Evolutionary conservation across 176 grass and related monocot genomes (phyloP), one percentile per base, ranked within the genome.

Genomic region (Otatea glauca): DNA sequence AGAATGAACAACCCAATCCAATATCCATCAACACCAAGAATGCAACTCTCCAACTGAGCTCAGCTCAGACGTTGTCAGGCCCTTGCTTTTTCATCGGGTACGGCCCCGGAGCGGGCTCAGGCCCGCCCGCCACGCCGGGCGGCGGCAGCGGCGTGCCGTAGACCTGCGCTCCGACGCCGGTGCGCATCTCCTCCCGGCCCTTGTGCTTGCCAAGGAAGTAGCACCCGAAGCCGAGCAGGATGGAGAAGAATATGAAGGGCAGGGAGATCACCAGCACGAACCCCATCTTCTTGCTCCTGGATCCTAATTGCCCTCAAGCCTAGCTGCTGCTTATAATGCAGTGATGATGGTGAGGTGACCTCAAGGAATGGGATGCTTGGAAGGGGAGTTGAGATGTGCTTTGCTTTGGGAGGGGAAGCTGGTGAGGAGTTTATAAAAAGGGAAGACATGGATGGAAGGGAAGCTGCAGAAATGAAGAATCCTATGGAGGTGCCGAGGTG

Each of bases 151-250:
- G 94, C 38, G 81, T 68, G 61, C 94, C 87, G 47, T 91, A 96
- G 18, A 91, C 47, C 85, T 93, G 94, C 9, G 89, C 85, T 9
- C 86, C 87, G 5, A 96, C 77, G 32, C 94, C 91, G 12, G 74
- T n/a, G 39, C 55, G 80, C 81, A 86, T 81, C 81, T 93, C 91
- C 86, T 93, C 86, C 12, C 91, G 80, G 3, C 89, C 94, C 85
- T 43, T 96, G 73, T 88, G 81, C 89, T 84, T 93, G 49, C 94
- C 91, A 51, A 96, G 72, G 67, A 93, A 96, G 91, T 88, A 96
- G 81, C 94, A 96, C 47, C 94, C 94, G 58, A 96, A 89, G 53
- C 89, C 89, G 38, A 96, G 81, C 25, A 93, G 81, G 81, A 93
- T 45, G 75, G 87, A 77, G n/a, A 96, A 78, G 81, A 96, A 84